Evolutionary conservation across 805 yeast species (phyloP).

Genomic region (Zygosaccharomyces gambellarensis): DNA sequence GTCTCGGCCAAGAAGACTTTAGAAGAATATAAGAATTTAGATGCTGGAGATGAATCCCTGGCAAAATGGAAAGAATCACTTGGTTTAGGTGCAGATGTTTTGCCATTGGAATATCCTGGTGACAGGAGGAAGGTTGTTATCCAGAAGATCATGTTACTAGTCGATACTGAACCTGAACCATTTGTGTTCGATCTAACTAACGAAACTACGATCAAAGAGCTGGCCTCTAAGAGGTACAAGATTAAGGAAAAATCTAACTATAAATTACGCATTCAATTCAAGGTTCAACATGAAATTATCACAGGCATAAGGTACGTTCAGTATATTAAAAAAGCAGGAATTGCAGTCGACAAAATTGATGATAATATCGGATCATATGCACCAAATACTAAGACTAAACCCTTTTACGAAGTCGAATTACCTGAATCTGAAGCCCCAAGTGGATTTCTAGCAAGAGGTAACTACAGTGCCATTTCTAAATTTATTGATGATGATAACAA

Average conservation of each 20-base stretch:
- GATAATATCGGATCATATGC: constrained; percentile 90
- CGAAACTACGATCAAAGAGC: constrained; percentile 49
- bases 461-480: constrained; percentile 73
- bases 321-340: constrained; percentile 79
- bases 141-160: constrained; percentile 63
- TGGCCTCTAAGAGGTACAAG: constrained; percentile 62
- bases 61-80: constrained; percentile 88
- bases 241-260: constrained; percentile 77
- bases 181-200: constrained; percentile 66
- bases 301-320: constrained; percentile 87
- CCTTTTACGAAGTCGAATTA: constrained; percentile 60
- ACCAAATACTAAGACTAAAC: constrained; percentile 78
- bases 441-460: constrained; percentile 84
- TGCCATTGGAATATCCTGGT: constrained; percentile 59
- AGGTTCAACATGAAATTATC: constrained; percentile 84
- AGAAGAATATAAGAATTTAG: constrained; percentile 75
- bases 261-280: constrained; percentile 66
- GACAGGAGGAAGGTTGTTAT: constrained; percentile 77
- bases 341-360: constrained; percentile 77
- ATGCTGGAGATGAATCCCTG: constrained; percentile 85
- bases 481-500: constrained; percentile 83
- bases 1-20: constrained; percentile 63
- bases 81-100: constrained; percentile 60
- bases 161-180: constrained; percentile 62
- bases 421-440: constrained; percentile 84